A percentile compares a stretch with the other conserved stretches of the same genome.
These are phyloP conservation scores for Gastrolobium bilobum DNA, from an alignment of 306 rosid genomes.

Conservation along the genomic window DNA sequence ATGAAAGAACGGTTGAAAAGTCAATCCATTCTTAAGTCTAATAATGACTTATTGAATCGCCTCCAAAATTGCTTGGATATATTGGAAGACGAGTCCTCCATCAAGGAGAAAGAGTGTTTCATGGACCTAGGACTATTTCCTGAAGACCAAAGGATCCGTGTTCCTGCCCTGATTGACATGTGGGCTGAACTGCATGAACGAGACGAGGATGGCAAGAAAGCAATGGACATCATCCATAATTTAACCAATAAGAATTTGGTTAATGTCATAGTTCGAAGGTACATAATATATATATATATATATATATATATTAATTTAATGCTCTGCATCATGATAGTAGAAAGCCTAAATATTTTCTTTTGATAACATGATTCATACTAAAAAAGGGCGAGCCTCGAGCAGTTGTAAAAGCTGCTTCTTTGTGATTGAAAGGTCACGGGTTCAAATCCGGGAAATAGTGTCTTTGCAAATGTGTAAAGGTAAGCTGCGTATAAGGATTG, in stretches of 20 bases:
- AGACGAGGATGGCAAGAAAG: conserved; percentile 51
- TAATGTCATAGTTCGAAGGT: conserved; percentile 61
- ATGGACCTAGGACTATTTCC: conserved; percentile 76
- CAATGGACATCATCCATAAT: conserved; percentile 47
- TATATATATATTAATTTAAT: neutral
- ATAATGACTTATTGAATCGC: conserved; percentile 45
- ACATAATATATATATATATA: neutral
- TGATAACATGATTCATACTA: neutral
- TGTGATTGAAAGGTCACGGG: too few relatives aligned
- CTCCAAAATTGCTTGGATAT: conserved; percentile 62
- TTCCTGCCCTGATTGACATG: conserved; percentile 64
- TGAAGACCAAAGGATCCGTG: conserved; percentile 67
- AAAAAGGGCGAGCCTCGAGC: too few relatives aligned
- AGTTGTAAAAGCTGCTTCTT: too few relatives aligned
- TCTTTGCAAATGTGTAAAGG: too few relatives aligned
- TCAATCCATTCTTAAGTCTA: conserved; percentile 50
- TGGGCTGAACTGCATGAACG: conserved; percentile 57
- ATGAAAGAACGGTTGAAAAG: conserved; percentile 43
- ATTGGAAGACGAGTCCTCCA: conserved; percentile 42
- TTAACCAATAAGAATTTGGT: conserved; percentile 53
- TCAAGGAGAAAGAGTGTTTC: conserved; percentile 70
- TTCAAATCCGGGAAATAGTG: too few relatives aligned
- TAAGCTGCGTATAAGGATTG: too few relatives aligned
- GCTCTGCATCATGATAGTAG: neutral
- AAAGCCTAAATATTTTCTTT: conserved; percentile 20